Evolutionary conservation across 208 protist species (phyloP).

Genomic region (Zelonia costaricensis): DNA sequence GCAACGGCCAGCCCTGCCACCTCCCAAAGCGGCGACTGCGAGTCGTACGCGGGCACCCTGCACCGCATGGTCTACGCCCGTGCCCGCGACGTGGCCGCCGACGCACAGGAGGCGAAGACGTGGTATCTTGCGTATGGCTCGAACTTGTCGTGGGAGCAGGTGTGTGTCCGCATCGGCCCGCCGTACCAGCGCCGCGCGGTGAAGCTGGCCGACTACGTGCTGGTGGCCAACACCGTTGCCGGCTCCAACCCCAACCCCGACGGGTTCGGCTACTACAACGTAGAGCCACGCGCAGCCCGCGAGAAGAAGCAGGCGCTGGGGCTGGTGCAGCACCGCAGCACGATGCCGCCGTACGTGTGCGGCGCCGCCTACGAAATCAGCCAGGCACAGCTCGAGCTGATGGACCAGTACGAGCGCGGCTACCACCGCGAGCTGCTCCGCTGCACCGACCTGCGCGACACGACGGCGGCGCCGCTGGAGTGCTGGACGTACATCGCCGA

Average conservation of each 20-base stretch:
- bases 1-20: neutral
- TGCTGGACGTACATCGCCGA: conserved; percentile 53
- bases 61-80: conserved; percentile 10
- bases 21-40: neutral
- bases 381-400: conserved; percentile 39
- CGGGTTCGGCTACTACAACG: conserved; percentile 55
- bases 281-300: conserved; percentile 34
- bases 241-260: conserved; percentile 8
- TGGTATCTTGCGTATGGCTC: conserved; percentile 58
- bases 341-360: conserved; percentile 49
- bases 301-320: conserved; percentile 26
- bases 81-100: conserved; percentile 17
- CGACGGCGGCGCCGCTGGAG: conserved; percentile 8
- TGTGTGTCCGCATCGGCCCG: conserved; percentile 54
- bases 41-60: conserved; percentile 16
- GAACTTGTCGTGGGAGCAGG: conserved; percentile 64
- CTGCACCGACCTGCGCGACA: conserved; percentile 39
- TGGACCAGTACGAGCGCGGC: conserved; percentile 44
- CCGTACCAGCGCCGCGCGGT: conserved; percentile 52
- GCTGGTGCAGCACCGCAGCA: conserved; percentile 16
- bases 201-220: conserved; percentile 34
- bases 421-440: conserved; percentile 36
- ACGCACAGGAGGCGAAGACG: conserved; percentile 29
- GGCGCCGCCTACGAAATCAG: conserved; percentile 57
- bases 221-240: conserved; percentile 42